Evolutionary conservation across 305 asterid genomes (phyloP).

Genomic region (Striga hermonthica): DNA sequence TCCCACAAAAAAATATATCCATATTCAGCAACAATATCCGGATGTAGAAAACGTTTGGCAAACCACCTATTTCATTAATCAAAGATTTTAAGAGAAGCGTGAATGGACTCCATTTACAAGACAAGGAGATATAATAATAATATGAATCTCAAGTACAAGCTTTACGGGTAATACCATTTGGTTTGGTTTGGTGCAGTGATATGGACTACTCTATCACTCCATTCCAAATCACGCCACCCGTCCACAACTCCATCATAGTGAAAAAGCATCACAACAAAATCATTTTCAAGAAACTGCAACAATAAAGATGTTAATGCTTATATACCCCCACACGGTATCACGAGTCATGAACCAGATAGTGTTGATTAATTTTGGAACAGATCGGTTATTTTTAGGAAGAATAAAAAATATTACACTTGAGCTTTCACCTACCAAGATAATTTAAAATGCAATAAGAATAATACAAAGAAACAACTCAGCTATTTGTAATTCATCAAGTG

Average conservation of each 20-base stretch:
- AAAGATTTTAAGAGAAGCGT: slow-evolving; percentile 6
- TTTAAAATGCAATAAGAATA: too few relatives aligned
- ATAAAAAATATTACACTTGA: too few relatives aligned
- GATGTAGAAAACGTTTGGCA: slow-evolving; percentile 92
- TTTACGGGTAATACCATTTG: slow-evolving; percentile 51
- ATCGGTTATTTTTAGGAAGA: too few relatives aligned
- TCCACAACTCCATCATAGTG: slow-evolving; percentile 88
- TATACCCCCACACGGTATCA: too few relatives aligned
- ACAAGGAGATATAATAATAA: not conserved
- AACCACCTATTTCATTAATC: slow-evolving; percentile 68
- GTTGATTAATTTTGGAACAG: too few relatives aligned
- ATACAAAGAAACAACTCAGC: too few relatives aligned
- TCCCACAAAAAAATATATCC: slow-evolving; percentile 90
- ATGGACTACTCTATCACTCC: slow-evolving; percentile 67
- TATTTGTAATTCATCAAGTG: too few relatives aligned
- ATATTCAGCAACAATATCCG: slow-evolving; percentile 81
- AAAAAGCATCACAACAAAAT: slow-evolving; percentile 81
- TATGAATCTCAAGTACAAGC: not conserved
- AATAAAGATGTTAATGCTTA: not conserved
- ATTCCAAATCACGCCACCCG: slow-evolving; percentile 67
- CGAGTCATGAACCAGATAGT: too few relatives aligned
- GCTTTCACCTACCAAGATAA: too few relatives aligned
- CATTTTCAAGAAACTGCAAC: slow-evolving; percentile 66
- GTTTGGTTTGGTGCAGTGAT: slow-evolving; percentile 76
- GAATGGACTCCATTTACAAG: slow-evolving; percentile 9